phyloP scores from a whole-genome alignment of 495 filamentous ascomycete genomes.

The Penicillium robsamsonii region DNA sequence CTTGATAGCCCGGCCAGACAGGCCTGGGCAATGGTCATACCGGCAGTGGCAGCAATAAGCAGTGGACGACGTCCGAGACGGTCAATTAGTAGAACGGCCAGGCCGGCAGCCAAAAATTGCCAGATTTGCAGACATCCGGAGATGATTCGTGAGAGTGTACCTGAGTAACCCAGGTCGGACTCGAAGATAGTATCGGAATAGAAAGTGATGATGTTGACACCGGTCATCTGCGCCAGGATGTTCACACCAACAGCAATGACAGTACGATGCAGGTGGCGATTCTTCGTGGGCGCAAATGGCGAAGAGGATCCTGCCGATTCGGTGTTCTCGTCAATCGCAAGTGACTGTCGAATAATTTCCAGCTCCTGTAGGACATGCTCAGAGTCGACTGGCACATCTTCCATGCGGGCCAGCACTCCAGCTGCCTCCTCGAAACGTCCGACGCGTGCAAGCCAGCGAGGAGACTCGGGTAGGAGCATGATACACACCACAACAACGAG shows the following conservation, averaged over 20 bases:
- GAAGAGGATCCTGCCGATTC: constrained; percentile 15
- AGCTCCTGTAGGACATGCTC: constrained; percentile 56
- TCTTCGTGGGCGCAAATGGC: constrained; percentile 32
- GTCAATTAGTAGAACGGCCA: constrained; percentile 29
- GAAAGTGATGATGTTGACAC: constrained; percentile 32
- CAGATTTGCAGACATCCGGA: constrained; percentile 29
- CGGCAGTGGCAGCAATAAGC: constrained; percentile 60
- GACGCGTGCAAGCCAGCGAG: constrained; percentile 61
- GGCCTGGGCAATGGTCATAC: constrained; percentile 59
- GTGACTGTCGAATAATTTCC: constrained; percentile 62
- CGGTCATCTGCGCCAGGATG: constrained; percentile 29
- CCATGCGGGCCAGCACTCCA: constrained; percentile 54
- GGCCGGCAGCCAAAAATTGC: constrained; percentile 26
- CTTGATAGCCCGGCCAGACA: constrained; percentile 45
- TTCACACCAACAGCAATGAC: constrained; percentile 25
- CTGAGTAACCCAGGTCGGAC: constrained; percentile 18
- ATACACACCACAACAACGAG: constrained; percentile 52
- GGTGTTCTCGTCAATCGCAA: constrained; percentile 53
- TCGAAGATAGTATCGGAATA: constrained; percentile 29
- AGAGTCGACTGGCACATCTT: constrained; percentile 45
- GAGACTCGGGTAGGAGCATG: constrained; percentile 59
- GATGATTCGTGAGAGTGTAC: constrained; percentile 23
- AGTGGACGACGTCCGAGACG: constrained; percentile 40
- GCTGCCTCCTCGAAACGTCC: constrained; percentile 55
- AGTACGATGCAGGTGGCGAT: constrained; percentile 28